These are phyloP conservation scores for Sporothrix euskadiensis DNA, from an alignment of 2,329 filamentous ascomycete species.

Conservation along the genomic window DNA sequence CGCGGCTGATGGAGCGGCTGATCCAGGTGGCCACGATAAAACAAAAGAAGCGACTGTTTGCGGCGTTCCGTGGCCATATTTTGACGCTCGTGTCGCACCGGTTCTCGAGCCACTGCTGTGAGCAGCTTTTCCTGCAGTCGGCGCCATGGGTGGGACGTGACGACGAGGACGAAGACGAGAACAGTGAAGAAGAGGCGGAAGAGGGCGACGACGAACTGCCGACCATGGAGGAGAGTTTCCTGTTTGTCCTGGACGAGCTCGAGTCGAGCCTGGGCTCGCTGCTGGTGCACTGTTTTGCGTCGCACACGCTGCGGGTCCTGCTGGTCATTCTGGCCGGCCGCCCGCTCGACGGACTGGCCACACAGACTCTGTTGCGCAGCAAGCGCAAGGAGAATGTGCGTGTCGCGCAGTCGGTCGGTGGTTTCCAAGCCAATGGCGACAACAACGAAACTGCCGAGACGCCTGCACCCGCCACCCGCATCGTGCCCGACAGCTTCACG, in stretches of 20 bases:
- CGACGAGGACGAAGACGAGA: slow-evolving; percentile 44
- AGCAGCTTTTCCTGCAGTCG: slow-evolving; percentile 83
- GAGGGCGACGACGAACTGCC: slow-evolving; percentile 52
- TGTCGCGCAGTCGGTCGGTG: slow-evolving; percentile 49
- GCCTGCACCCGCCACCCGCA: slow-evolving; percentile 37
- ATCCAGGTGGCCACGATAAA: slow-evolving; percentile 75
- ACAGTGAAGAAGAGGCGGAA: slow-evolving; percentile 44
- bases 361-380: slow-evolving; percentile 78
- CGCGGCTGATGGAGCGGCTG: slow-evolving; percentile 85
- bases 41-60: slow-evolving; percentile 86
- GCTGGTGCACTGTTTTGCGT: slow-evolving; percentile 85
- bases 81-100: slow-evolving; percentile 88
- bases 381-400: slow-evolving; percentile 86
- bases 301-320: slow-evolving; percentile 83
- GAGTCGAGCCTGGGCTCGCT: slow-evolving; percentile 80
- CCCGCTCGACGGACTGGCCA: slow-evolving; percentile 68
- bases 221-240: slow-evolving; percentile 81
- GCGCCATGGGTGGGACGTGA: slow-evolving; percentile 56
- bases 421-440: not conserved
- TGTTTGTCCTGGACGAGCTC: slow-evolving; percentile 83
- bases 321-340: slow-evolving; percentile 82
- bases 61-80: slow-evolving; percentile 83
- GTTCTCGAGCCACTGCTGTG: slow-evolving; percentile 96
- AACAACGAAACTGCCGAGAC: not conserved
- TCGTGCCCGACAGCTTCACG: slow-evolving; percentile 77